Conservation (phyloP, 2,329 filamentous ascomycete species). For the Fusarium goolgardi region DNA sequence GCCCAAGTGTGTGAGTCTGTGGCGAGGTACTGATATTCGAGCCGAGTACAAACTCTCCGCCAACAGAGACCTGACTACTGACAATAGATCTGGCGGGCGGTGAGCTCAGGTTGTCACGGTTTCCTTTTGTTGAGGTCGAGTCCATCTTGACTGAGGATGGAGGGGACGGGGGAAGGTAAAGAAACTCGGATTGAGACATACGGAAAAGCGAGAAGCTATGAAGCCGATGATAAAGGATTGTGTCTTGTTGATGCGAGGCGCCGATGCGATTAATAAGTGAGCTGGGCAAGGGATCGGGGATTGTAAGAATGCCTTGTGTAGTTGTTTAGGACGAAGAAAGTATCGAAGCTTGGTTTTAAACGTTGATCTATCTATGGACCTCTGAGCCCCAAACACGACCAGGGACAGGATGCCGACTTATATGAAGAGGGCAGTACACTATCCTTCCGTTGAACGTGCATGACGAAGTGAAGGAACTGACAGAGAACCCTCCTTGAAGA, state of each 20-base stretch:
- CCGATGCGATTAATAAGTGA: constrained; percentile 35
- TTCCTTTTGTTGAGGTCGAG: constrained; percentile 45
- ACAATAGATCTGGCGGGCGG: constrained; percentile 44
- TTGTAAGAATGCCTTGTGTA: constrained; percentile 43
- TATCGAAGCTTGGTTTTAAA: constrained; percentile 41
- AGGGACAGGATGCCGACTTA: constrained; percentile 49
- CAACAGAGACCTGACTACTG: constrained; percentile 40
- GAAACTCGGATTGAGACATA: constrained; percentile 48
- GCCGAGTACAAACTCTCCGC: constrained; percentile 36
- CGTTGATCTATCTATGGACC: constrained; percentile 48
- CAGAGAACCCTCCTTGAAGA: constrained; percentile 45
- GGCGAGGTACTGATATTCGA: constrained; percentile 43
- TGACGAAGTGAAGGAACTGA: constrained; percentile 46
- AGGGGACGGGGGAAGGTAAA: constrained; percentile 46
- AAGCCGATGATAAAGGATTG: constrained; percentile 35
- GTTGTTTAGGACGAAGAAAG: constrained; percentile 39
- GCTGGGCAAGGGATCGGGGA: constrained; percentile 29
- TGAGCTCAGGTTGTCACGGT: constrained; percentile 46
- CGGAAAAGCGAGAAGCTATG: constrained; percentile 42
- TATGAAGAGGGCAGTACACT: constrained; percentile 49
- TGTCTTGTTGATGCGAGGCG: constrained; percentile 37
- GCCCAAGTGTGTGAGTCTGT: constrained; percentile 37
- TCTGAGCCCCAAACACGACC: constrained; percentile 48
- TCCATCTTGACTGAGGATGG: constrained; percentile 49
- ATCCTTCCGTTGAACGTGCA: constrained; percentile 44